Evolutionary conservation across 306 rosid species (phyloP).

Genomic region (Dalbergia cochinchinensis): DNA sequence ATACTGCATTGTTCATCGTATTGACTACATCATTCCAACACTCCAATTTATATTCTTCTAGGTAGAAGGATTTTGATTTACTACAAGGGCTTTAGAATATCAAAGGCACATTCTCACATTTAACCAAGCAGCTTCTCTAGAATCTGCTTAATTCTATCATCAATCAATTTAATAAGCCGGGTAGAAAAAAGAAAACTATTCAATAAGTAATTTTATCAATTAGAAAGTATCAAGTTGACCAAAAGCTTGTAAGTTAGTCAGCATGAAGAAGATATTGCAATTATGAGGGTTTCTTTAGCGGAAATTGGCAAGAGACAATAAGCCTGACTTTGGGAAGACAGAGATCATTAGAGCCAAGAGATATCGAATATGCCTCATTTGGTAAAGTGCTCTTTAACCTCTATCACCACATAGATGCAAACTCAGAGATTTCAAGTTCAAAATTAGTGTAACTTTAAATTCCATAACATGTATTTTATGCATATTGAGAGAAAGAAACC

Average conservation of each 20-base stretch:
- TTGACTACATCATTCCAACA: conserved; percentile 1
- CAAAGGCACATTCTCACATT: conserved; percentile 10
- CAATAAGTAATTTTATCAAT: conserved; percentile 15
- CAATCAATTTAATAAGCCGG: conserved; percentile 19
- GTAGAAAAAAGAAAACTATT: background rate
- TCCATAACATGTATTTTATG: background rate
- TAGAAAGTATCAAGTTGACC: background rate
- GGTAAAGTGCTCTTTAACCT: background rate
- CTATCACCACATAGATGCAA: background rate
- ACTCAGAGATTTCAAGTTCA: background rate
- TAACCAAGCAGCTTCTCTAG: conserved; percentile 1
- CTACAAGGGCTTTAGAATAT: conserved; percentile 23
- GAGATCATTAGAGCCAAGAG: background rate
- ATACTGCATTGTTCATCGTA: background rate
- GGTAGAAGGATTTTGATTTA: conserved; percentile 27
- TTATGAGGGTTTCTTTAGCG: conserved; percentile 9
- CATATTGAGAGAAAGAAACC: conserved; percentile 1
- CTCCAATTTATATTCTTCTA: conserved; percentile 13
- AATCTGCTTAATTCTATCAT: conserved; percentile 24
- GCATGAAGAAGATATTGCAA: conserved; percentile 21
- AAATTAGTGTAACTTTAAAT: background rate
- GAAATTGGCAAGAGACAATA: conserved; percentile 14
- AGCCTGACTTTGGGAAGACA: conserved; percentile 5
- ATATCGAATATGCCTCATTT: background rate
- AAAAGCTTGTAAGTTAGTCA: conserved; percentile 23